Evolutionary conservation across 2,329 filamentous ascomycete genomes (phyloP).

Genomic region (Apiospora marii): DNA sequence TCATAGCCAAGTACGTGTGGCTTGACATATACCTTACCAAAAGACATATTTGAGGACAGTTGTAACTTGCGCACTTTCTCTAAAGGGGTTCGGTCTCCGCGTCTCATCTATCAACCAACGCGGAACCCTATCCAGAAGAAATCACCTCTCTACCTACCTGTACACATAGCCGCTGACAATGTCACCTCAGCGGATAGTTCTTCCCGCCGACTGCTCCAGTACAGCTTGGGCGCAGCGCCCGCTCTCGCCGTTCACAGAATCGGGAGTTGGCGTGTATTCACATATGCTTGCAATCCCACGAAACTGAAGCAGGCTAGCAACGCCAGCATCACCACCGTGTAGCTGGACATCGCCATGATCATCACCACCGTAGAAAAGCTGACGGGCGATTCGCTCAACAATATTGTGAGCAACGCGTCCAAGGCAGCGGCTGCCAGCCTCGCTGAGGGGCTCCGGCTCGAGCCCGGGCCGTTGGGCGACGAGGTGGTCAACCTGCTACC

Average conservation of each 20-base stretch:
- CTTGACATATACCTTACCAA: no score
- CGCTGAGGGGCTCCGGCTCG: constrained; percentile 41
- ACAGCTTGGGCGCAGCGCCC: constrained; percentile 24
- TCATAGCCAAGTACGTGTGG: no score
- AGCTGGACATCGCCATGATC: constrained; percentile 5
- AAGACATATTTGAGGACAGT: no score
- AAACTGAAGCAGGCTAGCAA: constrained; percentile 6
- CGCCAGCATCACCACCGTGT: constrained; percentile 1
- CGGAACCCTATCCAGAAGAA: not conserved
- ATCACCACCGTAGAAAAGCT: constrained; percentile 22
- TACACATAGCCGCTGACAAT: not conserved
- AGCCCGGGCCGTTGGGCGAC: constrained; percentile 41
- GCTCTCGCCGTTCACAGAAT: constrained; percentile 24
- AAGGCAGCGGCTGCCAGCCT: constrained; percentile 42
- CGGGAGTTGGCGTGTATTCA: constrained; percentile 25
- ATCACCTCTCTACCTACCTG: not conserved
- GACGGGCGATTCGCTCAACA: not conserved
- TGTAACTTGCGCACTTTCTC: no score
- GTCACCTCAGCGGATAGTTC: constrained; percentile 13
- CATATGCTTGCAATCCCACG: constrained; percentile 19
- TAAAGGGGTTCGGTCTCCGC: no score
- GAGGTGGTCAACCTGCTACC: constrained; percentile 35
- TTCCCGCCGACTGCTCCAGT: constrained; percentile 25
- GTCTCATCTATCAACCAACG: not conserved
- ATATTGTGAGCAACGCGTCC: constrained; percentile 28